Evolutionary conservation across 2,329 filamentous ascomycete species (phyloP).

Genomic region (Cordyceps javanica): DNA sequence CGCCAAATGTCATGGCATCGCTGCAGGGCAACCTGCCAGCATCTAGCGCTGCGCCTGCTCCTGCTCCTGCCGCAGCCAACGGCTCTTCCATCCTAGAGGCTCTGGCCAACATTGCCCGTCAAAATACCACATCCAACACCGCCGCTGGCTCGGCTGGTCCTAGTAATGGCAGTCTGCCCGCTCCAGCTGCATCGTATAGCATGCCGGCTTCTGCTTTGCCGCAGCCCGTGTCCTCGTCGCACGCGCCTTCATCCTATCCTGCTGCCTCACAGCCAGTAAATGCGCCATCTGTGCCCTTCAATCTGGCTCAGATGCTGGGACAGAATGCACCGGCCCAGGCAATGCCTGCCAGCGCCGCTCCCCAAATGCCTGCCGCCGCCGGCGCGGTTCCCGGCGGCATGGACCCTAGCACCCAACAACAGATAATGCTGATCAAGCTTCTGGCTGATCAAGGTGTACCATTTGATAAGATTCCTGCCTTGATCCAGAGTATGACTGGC

Average conservation of each 20-base stretch:
- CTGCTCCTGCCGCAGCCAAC: conserved; percentile 35
- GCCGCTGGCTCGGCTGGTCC: conserved; percentile 40
- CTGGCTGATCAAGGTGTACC: conserved; percentile 70
- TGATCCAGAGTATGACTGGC: conserved; percentile 48
- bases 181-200: conserved; percentile 40
- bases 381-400: conserved; percentile 28
- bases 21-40: conserved; percentile 19
- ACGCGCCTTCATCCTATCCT: conserved; percentile 31
- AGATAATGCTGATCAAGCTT: conserved; percentile 68
- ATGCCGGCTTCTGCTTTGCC: conserved; percentile 28
- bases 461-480: conserved; percentile 65
- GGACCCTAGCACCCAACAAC: conserved; percentile 58
- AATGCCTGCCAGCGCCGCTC: conserved; percentile 21
- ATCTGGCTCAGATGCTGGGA: conserved; percentile 28
- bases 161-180: conserved; percentile 29
- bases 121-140: conserved; percentile 38
- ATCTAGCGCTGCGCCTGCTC: conserved; percentile 19
- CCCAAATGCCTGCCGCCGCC: conserved; percentile 29
- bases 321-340: conserved; percentile 28
- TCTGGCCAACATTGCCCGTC: conserved; percentile 73
- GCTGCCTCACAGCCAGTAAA: conserved; percentile 54
- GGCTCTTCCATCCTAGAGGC: conserved; percentile 66
- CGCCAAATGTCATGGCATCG: conserved; percentile 37
- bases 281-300: conserved; percentile 40
- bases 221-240: conserved; percentile 26